A percentile compares a stretch with the other conserved stretches of the same genome.
Conservation (phyloP, 192 early-diverging fungal species). For the Ramicandelaber brevisporus region DNA sequence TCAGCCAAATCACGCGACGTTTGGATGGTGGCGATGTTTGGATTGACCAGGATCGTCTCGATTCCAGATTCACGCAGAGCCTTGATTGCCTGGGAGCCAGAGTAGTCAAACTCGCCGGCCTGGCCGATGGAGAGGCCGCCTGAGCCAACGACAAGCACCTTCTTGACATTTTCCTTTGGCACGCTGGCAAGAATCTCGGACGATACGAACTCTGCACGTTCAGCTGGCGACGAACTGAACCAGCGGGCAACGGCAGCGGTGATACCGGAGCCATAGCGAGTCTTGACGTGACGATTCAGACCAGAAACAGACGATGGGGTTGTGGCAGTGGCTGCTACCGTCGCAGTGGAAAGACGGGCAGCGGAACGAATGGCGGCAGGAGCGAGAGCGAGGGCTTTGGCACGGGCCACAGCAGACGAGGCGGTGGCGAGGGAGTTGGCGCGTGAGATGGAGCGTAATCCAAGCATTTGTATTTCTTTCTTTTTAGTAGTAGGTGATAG, state of each 20-base stretch:
- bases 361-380: constrained; percentile 1
- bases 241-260: constrained; percentile 8
- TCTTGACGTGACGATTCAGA: neutral
- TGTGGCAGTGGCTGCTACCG: neutral
- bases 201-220: constrained; percentile 10
- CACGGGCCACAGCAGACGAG: no score
- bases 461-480: no score
- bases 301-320: neutral
- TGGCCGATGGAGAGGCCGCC: constrained; percentile 92
- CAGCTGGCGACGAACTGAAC: constrained; percentile 4
- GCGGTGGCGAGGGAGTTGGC: constrained; percentile 1
- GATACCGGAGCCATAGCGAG: constrained; percentile 6
- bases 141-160: constrained; percentile 83
- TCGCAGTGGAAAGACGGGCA: neutral
- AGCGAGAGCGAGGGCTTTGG: neutral
- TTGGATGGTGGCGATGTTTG: constrained; percentile 98
- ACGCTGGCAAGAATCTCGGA: constrained; percentile 14
- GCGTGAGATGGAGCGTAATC: constrained; percentile 6
- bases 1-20: constrained; percentile 82
- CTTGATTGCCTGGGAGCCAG: constrained; percentile 94
- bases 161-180: constrained; percentile 33
- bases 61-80: constrained; percentile 77
- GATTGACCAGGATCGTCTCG: constrained; percentile 90
- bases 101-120: constrained; percentile 98
- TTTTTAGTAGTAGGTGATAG: constrained; percentile 1